phyloP scores from a whole-genome alignment of 352 stramenopile genomes.

The Globisporangium abappressorium region DNA sequence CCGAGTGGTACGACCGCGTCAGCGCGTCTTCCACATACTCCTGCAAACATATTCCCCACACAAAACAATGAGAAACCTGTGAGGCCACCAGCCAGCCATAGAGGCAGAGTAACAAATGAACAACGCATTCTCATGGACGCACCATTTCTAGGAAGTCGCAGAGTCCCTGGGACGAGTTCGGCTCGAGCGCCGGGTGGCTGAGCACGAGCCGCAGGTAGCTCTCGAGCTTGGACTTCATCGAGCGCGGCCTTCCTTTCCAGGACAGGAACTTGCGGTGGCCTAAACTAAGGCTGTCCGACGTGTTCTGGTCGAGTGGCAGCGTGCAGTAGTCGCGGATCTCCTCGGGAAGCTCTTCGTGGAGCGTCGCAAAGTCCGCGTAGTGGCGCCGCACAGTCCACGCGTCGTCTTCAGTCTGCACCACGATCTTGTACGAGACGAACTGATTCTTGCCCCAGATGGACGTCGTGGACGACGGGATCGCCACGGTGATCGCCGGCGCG shows the following conservation, averaged over 20 bases:
- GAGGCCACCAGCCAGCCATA: not conserved
- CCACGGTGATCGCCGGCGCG: constrained; percentile 35
- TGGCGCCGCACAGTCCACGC: constrained; percentile 61
- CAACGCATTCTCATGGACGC: not conserved
- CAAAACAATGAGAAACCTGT: not conserved
- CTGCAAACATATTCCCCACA: constrained; percentile 20
- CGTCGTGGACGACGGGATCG: constrained; percentile 64
- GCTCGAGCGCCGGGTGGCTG: constrained; percentile 42
- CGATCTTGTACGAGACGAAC: constrained; percentile 76
- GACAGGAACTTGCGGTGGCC: constrained; percentile 41
- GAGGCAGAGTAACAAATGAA: not conserved
- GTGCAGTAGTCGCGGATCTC: constrained; percentile 41
- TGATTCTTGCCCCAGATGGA: constrained; percentile 70
- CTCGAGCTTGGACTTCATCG: constrained; percentile 68
- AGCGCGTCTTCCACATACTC: constrained; percentile 59
- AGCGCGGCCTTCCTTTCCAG: constrained; percentile 54
- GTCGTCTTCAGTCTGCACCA: constrained; percentile 69
- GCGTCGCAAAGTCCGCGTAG: constrained; percentile 59
- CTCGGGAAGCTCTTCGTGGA: constrained; percentile 58
- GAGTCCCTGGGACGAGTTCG: constrained; percentile 50
- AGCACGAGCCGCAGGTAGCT: constrained; percentile 58
- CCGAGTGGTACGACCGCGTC: constrained; percentile 44
- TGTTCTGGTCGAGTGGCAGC: constrained; percentile 41
- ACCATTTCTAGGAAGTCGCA: constrained; percentile 81
- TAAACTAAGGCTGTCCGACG: not conserved